Conservation (phyloP, 768 basidiomycete species). For the Agaricus subrufescens region DNA sequence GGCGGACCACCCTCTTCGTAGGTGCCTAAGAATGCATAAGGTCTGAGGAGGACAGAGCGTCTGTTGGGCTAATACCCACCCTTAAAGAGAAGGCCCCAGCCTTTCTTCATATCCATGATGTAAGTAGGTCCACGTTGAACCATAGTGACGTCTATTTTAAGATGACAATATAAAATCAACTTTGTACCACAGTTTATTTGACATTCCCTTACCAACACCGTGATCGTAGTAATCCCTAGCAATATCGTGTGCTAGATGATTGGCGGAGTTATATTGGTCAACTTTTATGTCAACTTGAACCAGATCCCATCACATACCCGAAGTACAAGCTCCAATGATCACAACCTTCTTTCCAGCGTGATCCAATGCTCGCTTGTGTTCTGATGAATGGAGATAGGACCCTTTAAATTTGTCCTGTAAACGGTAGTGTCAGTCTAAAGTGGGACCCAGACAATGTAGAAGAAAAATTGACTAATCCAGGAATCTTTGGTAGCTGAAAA, state of each 20-base stretch:
- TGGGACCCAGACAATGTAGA: too few species aligned
- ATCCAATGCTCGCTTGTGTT: conserved; percentile 42
- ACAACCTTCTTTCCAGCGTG: conserved; percentile 61
- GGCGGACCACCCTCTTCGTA: conserved; percentile 47
- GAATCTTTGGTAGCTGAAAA: conserved; percentile 34
- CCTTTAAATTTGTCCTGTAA: conserved; percentile 39
- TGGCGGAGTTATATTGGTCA: too few species aligned
- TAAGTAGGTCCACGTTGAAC: too few species aligned
- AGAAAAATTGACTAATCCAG: neutral
- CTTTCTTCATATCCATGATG: too few species aligned
- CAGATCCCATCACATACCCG: conserved; percentile 21
- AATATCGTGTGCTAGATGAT: conserved; percentile 32
- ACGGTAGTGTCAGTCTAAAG: neutral
- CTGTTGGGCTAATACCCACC: conserved; percentile 6
- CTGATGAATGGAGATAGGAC: conserved; percentile 43
- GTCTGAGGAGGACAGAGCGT: conserved; percentile 13
- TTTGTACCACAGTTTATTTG: conserved; percentile 4
- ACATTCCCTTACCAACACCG: conserved; percentile 32
- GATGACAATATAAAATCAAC: conserved; percentile 16
- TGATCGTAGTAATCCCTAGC: conserved; percentile 29
- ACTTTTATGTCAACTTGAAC: neutral
- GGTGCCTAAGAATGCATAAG: conserved; percentile 12
- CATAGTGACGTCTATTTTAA: conserved; percentile 28
- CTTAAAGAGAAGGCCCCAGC: conserved; percentile 11
- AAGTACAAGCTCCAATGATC: conserved; percentile 62